Base-by-base conservation (phyloP, 2,329 filamentous ascomycete genomes). In the Exophiala oligosperma region DNA sequence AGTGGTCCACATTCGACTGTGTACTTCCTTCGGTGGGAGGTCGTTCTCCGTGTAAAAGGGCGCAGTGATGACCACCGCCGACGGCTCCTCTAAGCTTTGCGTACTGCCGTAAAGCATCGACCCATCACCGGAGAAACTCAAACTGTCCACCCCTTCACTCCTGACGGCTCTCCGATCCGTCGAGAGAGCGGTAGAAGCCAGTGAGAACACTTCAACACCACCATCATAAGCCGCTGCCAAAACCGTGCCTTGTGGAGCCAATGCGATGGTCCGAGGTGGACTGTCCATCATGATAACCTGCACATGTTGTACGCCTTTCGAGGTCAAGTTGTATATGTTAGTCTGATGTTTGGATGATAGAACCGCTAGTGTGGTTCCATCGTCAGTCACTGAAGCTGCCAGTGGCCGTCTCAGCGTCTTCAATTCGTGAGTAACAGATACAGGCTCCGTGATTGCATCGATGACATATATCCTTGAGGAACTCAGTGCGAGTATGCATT, bases 191-290 rank as follows among this genome's bases (percentile, higher is more conserved):
- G 80, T 83, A 2, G 86, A 79, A 49, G 84, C 84, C 40, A 96
- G 77, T 4, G 91, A 89, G 28, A 90, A 86, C 0, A 96, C 89
- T 72, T 96, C 92, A 62, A 96, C 92, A n/a, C 90, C 90, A 55
- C 90, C 89, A 68, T 91, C 86, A 72, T 92, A 95, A 6, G 91
- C 91, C 14, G 91, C 88, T 24, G 92, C 92, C 47, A 96, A 76
- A 12, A 96, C 89, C 44, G 87, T 86, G 24, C 90, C 91, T 63
- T 88, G 90, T 1, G 91, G 90, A 0, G 91, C 93, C 29, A 96
- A 76, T 14, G 89, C 87, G 64, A 96, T 88, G 12, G 90, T 86
- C 54, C 87, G 84, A 7, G 92, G 90, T 55, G 85, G 84, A 71
- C 94, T 87, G 67, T 93, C 89, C 60, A 96, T 79, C 47, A 89